Percentiles rank a stretch among this genome's conserved stretches.
Evolutionary conservation across 345 rosid genomes (phyloP).

Genomic region (Orychophragmus violaceus): DNA sequence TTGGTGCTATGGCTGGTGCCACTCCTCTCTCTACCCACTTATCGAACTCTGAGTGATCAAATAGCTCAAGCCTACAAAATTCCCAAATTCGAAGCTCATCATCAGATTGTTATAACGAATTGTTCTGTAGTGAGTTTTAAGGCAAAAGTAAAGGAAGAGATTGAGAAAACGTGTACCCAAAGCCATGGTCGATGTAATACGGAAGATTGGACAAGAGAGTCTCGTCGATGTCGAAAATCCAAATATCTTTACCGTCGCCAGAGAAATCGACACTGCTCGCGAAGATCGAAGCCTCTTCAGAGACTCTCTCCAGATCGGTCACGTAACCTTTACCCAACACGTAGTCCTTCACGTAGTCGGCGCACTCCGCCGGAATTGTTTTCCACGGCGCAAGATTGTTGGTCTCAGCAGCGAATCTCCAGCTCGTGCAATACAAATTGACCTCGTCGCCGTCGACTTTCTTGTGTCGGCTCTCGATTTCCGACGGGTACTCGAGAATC

Average conservation of each 20-base stretch:
- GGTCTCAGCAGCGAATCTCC: slow-evolving; percentile 86
- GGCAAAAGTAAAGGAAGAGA: neutral
- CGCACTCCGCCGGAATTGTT: slow-evolving; percentile 67
- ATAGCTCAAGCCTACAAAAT: slow-evolving; percentile 55
- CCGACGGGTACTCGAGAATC: slow-evolving; percentile 48
- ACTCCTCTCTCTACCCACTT: slow-evolving; percentile 76
- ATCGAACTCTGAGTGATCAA: slow-evolving; percentile 58
- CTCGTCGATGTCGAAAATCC: slow-evolving; percentile 91
- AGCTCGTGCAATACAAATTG: slow-evolving; percentile 62
- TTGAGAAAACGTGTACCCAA: slow-evolving; percentile 44
- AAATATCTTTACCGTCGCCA: slow-evolving; percentile 69
- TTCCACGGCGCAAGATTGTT: slow-evolving; percentile 80
- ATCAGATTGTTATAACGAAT: neutral
- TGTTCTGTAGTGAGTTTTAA: neutral
- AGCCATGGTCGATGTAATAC: slow-evolving; percentile 66
- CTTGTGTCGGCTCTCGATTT: slow-evolving; percentile 24
- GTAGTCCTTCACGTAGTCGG: slow-evolving; percentile 60
- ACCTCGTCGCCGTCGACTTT: slow-evolving; percentile 39
- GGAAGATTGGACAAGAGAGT: slow-evolving; percentile 91
- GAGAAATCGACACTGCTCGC: slow-evolving; percentile 48
- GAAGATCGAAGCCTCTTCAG: slow-evolving; percentile 50
- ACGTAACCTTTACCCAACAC: slow-evolving; percentile 55
- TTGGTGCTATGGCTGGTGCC: slow-evolving; percentile 65
- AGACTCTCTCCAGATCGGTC: slow-evolving; percentile 57
- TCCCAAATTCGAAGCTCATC: neutral